Percentiles rank a stretch among this genome's conserved stretches.
Conservation (phyloP, 2,329 filamentous ascomycete genomes). For the Nothopassalora personata region DNA sequence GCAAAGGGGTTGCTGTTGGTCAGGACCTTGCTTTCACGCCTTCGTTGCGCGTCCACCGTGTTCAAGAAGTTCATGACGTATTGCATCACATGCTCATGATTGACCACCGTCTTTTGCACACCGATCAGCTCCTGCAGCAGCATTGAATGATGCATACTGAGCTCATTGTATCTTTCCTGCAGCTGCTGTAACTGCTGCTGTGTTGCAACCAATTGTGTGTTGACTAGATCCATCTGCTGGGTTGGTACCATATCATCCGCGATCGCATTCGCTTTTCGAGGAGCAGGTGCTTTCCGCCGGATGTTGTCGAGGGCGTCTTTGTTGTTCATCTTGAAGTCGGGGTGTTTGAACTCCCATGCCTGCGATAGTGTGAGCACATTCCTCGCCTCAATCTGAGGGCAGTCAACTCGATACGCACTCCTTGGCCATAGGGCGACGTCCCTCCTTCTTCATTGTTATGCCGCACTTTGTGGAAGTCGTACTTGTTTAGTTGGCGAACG, state of each 20-base stretch:
- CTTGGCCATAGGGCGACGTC: slow-evolving; percentile 72
- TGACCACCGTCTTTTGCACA: slow-evolving; percentile 64
- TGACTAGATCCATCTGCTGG: slow-evolving; percentile 84
- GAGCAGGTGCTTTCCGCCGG: slow-evolving; percentile 85
- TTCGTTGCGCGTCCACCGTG: slow-evolving; percentile 58
- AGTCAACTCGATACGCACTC: slow-evolving; percentile 48
- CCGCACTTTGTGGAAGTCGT: slow-evolving; percentile 88
- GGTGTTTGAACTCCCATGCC: slow-evolving; percentile 96
- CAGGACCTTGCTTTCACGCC: slow-evolving; percentile 54
- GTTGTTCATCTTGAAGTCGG: slow-evolving; percentile 90
- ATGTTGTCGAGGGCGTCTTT: slow-evolving; percentile 97
- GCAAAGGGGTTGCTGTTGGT: slow-evolving; percentile 33
- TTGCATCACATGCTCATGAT: slow-evolving; percentile 66
- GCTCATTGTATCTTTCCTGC: slow-evolving; percentile 76
- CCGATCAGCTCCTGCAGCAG: slow-evolving; percentile 60
- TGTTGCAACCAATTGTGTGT: slow-evolving; percentile 80
- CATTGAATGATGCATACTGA: slow-evolving; percentile 62
- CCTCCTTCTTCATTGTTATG: slow-evolving; percentile 83
- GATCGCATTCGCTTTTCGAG: slow-evolving; percentile 61
- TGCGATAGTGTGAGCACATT: slow-evolving; percentile 39
- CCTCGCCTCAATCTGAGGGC: neutral
- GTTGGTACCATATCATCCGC: slow-evolving; percentile 73
- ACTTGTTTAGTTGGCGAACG: slow-evolving; percentile 62
- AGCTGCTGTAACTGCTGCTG: slow-evolving; percentile 87
- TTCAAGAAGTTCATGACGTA: slow-evolving; percentile 65